These are phyloP conservation scores for Trypanosoma rangeli DNA, from an alignment of 208 protist species.

Conservation along the genomic window DNA sequence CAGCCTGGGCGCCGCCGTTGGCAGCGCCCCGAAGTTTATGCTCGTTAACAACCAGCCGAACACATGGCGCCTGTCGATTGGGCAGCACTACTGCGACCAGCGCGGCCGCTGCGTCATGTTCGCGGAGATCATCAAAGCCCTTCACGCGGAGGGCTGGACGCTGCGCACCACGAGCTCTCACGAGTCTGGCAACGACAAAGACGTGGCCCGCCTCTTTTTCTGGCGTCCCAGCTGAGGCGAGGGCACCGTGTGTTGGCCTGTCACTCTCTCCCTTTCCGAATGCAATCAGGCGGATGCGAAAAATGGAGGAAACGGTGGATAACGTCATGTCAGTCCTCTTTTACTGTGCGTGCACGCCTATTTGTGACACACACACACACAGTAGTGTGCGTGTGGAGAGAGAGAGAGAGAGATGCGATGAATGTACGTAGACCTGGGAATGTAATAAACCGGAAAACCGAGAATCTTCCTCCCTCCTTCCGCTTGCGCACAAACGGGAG, in stretches of 20 bases:
- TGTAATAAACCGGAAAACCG: too few relatives aligned
- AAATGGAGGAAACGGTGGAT: too few relatives aligned
- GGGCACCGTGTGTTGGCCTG: too few relatives aligned
- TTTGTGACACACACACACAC: too few relatives aligned
- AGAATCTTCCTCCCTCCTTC: too few relatives aligned
- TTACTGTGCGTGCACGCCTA: too few relatives aligned
- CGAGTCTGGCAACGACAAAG: slow-evolving; percentile 48
- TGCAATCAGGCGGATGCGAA: too few relatives aligned
- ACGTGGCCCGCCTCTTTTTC: slow-evolving; percentile 77
- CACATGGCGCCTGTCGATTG: slow-evolving; percentile 64
- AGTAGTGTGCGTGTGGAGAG: too few relatives aligned
- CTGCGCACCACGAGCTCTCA: slow-evolving; percentile 65
- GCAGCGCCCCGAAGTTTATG: slow-evolving; percentile 38
- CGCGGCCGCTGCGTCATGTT: slow-evolving; percentile 64
- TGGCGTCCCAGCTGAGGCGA: slow-evolving; percentile 11
- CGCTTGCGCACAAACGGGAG: too few relatives aligned
- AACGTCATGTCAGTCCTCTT: too few relatives aligned
- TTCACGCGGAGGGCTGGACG: slow-evolving; percentile 76
- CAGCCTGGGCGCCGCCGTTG: slow-evolving; percentile 15
- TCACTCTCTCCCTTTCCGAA: too few relatives aligned
- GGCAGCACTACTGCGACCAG: slow-evolving; percentile 86
- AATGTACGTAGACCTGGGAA: too few relatives aligned
- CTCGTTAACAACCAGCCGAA: slow-evolving; percentile 25
- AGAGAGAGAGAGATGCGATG: slow-evolving; percentile 6
- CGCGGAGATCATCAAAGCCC: slow-evolving; percentile 55